Evolutionary conservation across 805 yeast genomes (phyloP), one percentile per base, ranked within the genome.

Genomic region (Candida arabinofermentans): DNA sequence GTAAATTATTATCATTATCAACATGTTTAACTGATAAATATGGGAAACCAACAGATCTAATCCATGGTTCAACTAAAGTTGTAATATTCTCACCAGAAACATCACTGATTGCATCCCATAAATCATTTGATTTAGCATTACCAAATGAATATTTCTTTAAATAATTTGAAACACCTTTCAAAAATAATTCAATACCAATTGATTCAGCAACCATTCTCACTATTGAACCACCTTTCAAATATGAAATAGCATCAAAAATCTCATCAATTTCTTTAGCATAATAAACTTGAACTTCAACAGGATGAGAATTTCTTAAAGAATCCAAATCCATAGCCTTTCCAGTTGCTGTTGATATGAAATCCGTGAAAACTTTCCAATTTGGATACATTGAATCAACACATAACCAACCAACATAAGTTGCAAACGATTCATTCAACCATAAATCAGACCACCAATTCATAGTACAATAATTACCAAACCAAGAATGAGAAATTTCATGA

Each of bases 391-490:
- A 62, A 56, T 83, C 81, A 40, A 82, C 82, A 14, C 89, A 81
- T 40, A 73, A 66, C 72, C 75, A 83, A 3, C 88, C 86, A 58
- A 83, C 84, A 81, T 86, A 86, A 22, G 96, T 86, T 14, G 95
- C 96, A 65, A 86, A 86, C 12, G 95, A 93, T 65, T 86, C 95
- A 58, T 86, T 86, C 47, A 86, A 75, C 95, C 95, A 86, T 51
- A 86, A 71, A 54, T 85, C 93, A 54, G 86, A 87, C 96, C 96
- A 86, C 93, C 95, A 87, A 55, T 83, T 80, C 95, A 86, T 87
- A 36, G 95, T 87, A 46, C 86, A 91, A 53, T 83, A 73, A 62
- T 87, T 83, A 42, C 96, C 95, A 56, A 86, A 87, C 95, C 95
- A 87, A 59, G 87, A 93, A 64, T 86, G 96, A 9, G 95, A 95